Evolutionary conservation across 169 alveolate genomes (phyloP).

Genomic region (Eimeria maxima): DNA sequence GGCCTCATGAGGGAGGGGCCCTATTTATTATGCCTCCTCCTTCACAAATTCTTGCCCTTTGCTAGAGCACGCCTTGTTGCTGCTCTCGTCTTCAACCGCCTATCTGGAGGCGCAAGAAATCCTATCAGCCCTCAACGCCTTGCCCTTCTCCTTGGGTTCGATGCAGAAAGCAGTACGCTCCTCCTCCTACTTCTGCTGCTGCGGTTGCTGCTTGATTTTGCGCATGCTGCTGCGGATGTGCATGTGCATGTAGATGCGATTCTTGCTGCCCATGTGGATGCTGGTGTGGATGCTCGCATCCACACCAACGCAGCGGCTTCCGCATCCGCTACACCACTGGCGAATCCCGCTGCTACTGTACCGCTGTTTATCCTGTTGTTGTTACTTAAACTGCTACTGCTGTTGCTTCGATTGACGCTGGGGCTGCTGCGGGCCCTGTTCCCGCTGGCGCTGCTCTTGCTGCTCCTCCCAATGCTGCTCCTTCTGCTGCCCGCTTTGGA

Average conservation of each 20-base stretch:
- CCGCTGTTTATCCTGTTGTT: background rate
- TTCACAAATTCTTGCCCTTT: slow-evolving; percentile 72
- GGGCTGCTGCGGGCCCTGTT: no score
- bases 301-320: no score
- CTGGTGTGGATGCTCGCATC: no score
- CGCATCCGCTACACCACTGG: no score
- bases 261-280: background rate
- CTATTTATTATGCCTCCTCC: slow-evolving; percentile 48
- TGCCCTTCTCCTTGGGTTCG: slow-evolving; percentile 66
- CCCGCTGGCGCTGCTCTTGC: background rate
- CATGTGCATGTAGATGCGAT: background rate
- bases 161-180: slow-evolving; percentile 65
- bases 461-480: background rate
- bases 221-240: background rate
- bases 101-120: slow-evolving; percentile 26
- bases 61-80: slow-evolving; percentile 76
- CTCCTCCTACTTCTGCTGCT: slow-evolving; percentile 21
- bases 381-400: no score
- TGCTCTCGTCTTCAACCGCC: slow-evolving; percentile 52
- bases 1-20: slow-evolving; percentile 47
- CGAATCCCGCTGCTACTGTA: no score
- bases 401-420: no score
- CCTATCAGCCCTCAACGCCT: slow-evolving; percentile 63
- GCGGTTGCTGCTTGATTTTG: background rate
- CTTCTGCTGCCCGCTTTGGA: no score